Conservation (phyloP, 2,329 filamentous ascomycete genomes). For the Lachnellula arida region DNA sequence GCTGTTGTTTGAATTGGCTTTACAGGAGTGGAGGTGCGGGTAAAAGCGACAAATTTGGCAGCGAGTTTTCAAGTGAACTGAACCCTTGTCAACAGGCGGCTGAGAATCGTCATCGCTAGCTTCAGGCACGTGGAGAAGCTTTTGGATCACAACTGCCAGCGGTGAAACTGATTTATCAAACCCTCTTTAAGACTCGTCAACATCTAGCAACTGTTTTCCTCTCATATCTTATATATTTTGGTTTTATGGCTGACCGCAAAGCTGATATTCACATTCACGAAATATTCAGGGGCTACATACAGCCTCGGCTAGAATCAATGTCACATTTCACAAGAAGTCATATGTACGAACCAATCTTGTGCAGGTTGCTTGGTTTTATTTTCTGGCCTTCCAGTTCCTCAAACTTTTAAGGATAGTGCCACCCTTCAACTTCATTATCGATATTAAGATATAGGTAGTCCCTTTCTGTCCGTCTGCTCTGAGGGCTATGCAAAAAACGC, state of each 20-base stretch:
- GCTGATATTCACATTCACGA: constrained; percentile 6
- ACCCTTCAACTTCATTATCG: constrained; percentile 9
- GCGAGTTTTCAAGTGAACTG: background rate
- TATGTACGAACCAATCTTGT: background rate
- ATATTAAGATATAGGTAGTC: constrained; percentile 13
- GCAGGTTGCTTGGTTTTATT: background rate
- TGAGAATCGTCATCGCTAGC: background rate
- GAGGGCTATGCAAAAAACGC: constrained; percentile 15
- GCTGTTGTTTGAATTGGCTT: background rate
- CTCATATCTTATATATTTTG: too few species aligned
- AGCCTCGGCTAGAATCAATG: background rate
- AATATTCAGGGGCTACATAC: background rate
- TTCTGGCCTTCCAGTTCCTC: background rate
- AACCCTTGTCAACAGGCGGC: background rate
- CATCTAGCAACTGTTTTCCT: background rate
- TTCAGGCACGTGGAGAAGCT: background rate
- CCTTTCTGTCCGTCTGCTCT: constrained; percentile 1
- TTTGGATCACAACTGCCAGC: background rate
- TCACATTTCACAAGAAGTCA: background rate
- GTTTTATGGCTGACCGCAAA: too few species aligned
- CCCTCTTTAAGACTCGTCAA: too few species aligned
- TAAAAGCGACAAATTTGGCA: background rate
- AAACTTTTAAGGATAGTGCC: background rate
- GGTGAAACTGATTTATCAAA: background rate
- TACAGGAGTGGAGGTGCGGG: background rate